Evolutionary conservation across 2,329 filamentous ascomycete species (phyloP), one percentile per base, ranked within the genome.

Genomic region (Claviceps cyperi): DNA sequence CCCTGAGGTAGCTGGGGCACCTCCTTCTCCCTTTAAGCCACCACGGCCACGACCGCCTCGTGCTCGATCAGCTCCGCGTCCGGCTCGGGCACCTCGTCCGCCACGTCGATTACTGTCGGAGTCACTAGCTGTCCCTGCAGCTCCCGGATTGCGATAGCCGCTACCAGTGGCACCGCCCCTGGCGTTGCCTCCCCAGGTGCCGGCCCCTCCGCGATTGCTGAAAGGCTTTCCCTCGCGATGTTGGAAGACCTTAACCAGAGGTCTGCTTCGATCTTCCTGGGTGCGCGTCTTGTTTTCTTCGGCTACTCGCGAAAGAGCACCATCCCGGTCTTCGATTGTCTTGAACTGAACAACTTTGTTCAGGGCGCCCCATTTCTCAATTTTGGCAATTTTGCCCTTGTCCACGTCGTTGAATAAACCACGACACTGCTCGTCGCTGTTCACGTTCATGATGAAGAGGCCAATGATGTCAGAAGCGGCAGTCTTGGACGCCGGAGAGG

Each of bases 321-420:
- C 79, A 59, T 90, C 86, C 61, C 91, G 86, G 47, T 94, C 86
- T 57, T 94, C 84, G 3, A 73, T 62, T 2, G 76, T 86, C 62
- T 83, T 80, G 70, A 97, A 97, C 56, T 90, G 83, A 24, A 87
- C 88, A 47, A 95, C 86, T 69, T 84, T 90, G 71, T 88, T 88
- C 54, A 81, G 80, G 60, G 80, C 80, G 38, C 83, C 83, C 71
- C 81, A 86, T 68, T 87, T 90, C 60, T 88, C 83, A 47, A 91
- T 75, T 67, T 82, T 83, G 50, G 79, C 67, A 56, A 96, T 87
- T 70, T 94, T 96, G 35, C 77, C 64, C 62, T 80, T 83, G 62
- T 96, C 88, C 59, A 94, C 86, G 13, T 92, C 82, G 1, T 80
- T 74, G 62, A 98, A 91, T 22, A 95, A 74, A 36, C 86, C 82